Base-by-base conservation (phyloP, 2,329 filamentous ascomycete species). In the Trichoderma sp. region DNA sequence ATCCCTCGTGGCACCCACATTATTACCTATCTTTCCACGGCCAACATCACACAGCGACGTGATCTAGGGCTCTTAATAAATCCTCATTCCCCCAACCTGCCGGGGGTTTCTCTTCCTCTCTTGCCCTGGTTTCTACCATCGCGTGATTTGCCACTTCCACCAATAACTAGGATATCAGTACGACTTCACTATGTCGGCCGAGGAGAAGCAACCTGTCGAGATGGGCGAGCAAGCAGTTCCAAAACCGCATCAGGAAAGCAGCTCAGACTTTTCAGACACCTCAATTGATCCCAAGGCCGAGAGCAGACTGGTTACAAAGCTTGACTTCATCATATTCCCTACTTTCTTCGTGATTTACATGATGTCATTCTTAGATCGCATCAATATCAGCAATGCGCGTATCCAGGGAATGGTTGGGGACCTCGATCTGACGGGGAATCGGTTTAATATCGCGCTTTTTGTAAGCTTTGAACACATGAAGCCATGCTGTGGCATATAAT, bases 301-400 rank as follows among this genome's bases (percentile, higher is more conserved):
- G 73, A 72, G 74, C 13, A 76, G 72, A 52, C 75, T 83, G 2
- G 68, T 81, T 15, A 71, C 72, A 69, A 83, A 82, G 74, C 76
- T 82, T 35, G 81, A 83, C 69, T 70, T 80, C 4, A 74, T 75
- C 67, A 75, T 83, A 64, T 79, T 77, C 53, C 81, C 81, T 2
- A 75, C 79, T 34, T 75, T 82, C 22, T 81, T 80, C 59, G 50
- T 82, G 61, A 74, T 82, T 56, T 81, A 80, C 70, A 75, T 79
- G 59, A 63, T 63, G 59, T 63, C 59, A 1, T 63, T 63, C 25
- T 19, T 63, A 45, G 59, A 83, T 56, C 78, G 81, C 37, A 80
- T 77, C 70, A 83, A 83, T 70, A 83, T 84, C 66, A 80, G 80
- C 74, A 84, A 85, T 74, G 81, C 82, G 9, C 75, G 77, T 58